Evolutionary conservation across 306 rosid genomes (phyloP).

Genomic region (Nissolia schottii): DNA sequence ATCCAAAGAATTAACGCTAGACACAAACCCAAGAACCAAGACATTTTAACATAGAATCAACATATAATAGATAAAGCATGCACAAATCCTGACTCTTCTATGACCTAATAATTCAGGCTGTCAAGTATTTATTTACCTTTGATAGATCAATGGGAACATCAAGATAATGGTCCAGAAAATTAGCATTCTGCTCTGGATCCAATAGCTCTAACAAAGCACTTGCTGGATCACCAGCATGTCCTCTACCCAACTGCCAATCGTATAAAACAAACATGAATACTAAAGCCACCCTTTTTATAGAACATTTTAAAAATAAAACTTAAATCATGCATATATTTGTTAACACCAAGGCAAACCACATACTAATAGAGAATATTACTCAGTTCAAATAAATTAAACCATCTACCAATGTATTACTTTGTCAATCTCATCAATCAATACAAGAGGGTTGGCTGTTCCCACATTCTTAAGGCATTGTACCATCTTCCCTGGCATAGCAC

Average conservation of each 20-base stretch:
- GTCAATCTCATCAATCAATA: slow-evolving; percentile 96
- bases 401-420: slow-evolving; percentile 51
- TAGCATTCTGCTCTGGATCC: slow-evolving; percentile 99
- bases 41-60: background rate
- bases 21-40: background rate
- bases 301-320: background rate
- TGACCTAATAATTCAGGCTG: background rate
- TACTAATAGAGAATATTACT: slow-evolving; percentile 1
- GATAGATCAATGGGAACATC: slow-evolving; percentile 97
- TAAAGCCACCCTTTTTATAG: background rate
- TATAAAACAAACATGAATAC: slow-evolving; percentile 21
- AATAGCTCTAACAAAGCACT: slow-evolving; percentile 99
- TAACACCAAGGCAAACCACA: background rate
- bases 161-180: slow-evolving; percentile 96
- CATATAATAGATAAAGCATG: background rate
- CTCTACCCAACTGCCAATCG: slow-evolving; percentile 88
- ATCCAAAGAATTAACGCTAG: background rate
- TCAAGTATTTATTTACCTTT: slow-evolving; percentile 63
- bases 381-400: slow-evolving; percentile 20
- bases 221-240: slow-evolving; percentile 99
- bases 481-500: slow-evolving; percentile 99
- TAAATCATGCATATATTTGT: background rate
- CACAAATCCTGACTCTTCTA: slow-evolving; percentile 3
- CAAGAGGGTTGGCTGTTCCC: slow-evolving; percentile 96
- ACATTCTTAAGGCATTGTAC: slow-evolving; percentile 98